phyloP scores from a whole-genome alignment of 352 stramenopile genomes.

The Stramenopiles sp. region DNA sequence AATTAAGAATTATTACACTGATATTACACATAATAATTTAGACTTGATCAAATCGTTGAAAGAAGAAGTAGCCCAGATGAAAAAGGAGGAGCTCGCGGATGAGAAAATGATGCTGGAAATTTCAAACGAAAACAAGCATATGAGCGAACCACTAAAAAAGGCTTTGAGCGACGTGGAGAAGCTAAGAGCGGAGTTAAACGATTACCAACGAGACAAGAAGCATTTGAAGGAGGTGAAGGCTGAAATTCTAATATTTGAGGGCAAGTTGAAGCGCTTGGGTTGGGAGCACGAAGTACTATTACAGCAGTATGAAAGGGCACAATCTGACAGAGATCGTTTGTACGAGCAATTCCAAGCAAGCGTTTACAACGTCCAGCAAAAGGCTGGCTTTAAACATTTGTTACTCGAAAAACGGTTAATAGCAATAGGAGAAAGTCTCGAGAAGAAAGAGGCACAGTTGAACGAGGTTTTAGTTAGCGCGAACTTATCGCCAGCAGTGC shows the following conservation, averaged over 20 bases:
- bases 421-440: slow-evolving; percentile 47
- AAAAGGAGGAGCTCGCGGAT: slow-evolving; percentile 76
- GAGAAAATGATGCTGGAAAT: slow-evolving; percentile 82
- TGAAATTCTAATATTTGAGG: slow-evolving; percentile 55
- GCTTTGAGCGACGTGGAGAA: slow-evolving; percentile 37
- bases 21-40: slow-evolving; percentile 90
- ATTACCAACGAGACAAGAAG: slow-evolving; percentile 37
- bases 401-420: slow-evolving; percentile 79
- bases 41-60: slow-evolving; percentile 84
- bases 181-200: slow-evolving; percentile 32
- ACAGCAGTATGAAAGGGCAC: slow-evolving; percentile 56
- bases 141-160: slow-evolving; percentile 74
- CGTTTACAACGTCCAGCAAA: slow-evolving; percentile 77
- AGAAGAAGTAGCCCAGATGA: slow-evolving; percentile 76
- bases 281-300: slow-evolving; percentile 80
- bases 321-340: slow-evolving; percentile 64
- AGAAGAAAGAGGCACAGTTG: slow-evolving; percentile 71
- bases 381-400: slow-evolving; percentile 67
- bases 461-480: slow-evolving; percentile 67
- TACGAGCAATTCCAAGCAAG: slow-evolving; percentile 56
- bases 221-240: slow-evolving; percentile 40
- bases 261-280: slow-evolving; percentile 54
- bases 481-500: slow-evolving; percentile 56
- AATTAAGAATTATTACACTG: slow-evolving; percentile 92
- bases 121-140: slow-evolving; percentile 76